Evolutionary conservation across 805 yeast genomes (phyloP), one percentile per base, ranked within the genome.

Genomic region (Ogataea ganodermae): DNA sequence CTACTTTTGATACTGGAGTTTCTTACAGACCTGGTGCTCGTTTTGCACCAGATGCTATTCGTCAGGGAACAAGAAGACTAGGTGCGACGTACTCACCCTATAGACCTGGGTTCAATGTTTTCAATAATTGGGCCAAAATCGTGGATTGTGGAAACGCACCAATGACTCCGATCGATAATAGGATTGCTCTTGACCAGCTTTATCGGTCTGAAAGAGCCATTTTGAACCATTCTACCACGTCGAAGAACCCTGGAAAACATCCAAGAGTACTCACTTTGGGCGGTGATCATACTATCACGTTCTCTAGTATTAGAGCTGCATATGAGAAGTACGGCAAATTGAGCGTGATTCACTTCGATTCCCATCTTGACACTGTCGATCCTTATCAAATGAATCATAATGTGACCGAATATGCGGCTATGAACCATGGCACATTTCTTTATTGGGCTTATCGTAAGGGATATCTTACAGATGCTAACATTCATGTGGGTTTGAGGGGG

Each of bases 301-400:
- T 80, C 24, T 73, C 78, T 75, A 70, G 76, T 3, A 61, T 81
- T 27, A 72, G 71, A 49, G 71, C 82, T 10, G 79, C 79, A 1
- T 75, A 68, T 51, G 84, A 80, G 54, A 66, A 70, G 23, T 70
- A 62, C 48, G 80, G 79, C 1, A 67, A 69, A 35, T 45, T 80
- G 6, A 73, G 79, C 4, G 81, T 80, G n/a, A 61, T 80, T 14
- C 86, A 83, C 59, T 83, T 83, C 52, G 89, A 83, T 59, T 74
- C 84, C 21, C 89, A 83, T 61, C 73, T 83, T 36, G 89, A 84
- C 64, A 83, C 89, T 2, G 83, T 88, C 85, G 74, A 81, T 52
- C 87, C 87, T 7, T 61, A 70, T 45, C 72, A 70, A 22, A 70
- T 81, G 51, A 85, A 85, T 21, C 83, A 84, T 1, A 83, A 81